Conservation (phyloP, 352 stramenopile genomes). For the Phytophthora foliorum region DNA sequence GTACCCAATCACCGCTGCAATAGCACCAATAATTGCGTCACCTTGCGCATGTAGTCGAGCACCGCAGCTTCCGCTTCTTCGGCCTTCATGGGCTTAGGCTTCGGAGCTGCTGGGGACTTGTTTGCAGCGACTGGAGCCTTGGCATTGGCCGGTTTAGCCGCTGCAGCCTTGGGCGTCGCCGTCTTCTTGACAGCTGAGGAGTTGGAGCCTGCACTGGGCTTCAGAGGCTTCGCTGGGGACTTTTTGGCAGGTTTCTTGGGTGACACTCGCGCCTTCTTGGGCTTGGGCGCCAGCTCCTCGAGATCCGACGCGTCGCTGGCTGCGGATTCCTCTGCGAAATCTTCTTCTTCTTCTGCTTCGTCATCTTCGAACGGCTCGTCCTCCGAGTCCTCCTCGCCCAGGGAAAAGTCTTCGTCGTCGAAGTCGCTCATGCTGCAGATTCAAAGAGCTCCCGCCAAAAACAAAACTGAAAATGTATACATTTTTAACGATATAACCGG, state of each 20-base stretch:
- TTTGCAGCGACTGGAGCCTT: slow-evolving; percentile 17
- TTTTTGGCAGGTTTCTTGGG: slow-evolving; percentile 34
- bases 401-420: slow-evolving; percentile 72
- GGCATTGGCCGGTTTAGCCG: neutral
- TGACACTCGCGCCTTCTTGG: slow-evolving; percentile 36
- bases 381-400: slow-evolving; percentile 57
- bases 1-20: neutral
- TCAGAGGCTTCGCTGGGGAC: neutral
- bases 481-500: no score
- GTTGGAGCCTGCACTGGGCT: slow-evolving; percentile 3
- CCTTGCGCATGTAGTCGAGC: slow-evolving; percentile 84
- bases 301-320: slow-evolving; percentile 58
- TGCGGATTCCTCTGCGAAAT: slow-evolving; percentile 28
- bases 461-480: no score
- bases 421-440: slow-evolving; percentile 40
- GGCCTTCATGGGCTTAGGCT: slow-evolving; percentile 49
- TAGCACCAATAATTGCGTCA: slow-evolving; percentile 13
- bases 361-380: slow-evolving; percentile 49
- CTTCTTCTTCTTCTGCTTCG: slow-evolving; percentile 42
- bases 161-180: slow-evolving; percentile 14
- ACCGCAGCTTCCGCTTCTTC: slow-evolving; percentile 56
- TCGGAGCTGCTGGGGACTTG: slow-evolving; percentile 30
- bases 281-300: slow-evolving; percentile 36
- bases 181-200: slow-evolving; percentile 16
- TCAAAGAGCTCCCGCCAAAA: slow-evolving; percentile 4